A percentile compares a stretch with the other conserved stretches of the same genome.
Evolutionary conservation across 2,329 filamentous ascomycete genomes (phyloP).

Genomic region (Talaromyces piceae): DNA sequence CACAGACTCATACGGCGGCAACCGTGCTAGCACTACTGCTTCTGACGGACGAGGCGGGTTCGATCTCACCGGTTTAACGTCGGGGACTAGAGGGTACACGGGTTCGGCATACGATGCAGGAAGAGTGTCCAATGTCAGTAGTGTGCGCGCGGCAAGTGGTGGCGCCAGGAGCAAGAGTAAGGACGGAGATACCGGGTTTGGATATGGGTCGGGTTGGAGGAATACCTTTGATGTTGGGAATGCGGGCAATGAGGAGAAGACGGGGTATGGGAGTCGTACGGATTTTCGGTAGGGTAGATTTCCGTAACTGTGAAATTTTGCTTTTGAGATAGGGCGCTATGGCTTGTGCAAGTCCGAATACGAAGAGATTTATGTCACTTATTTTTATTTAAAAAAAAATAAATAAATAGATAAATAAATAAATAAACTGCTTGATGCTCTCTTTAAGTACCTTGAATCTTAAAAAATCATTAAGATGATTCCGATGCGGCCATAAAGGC

Average conservation of each 20-base stretch:
- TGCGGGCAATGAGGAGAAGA: not conserved
- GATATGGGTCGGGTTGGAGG: not conserved
- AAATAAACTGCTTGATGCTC: too few species aligned
- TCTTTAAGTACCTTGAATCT: too few species aligned
- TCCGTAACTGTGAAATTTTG: not conserved
- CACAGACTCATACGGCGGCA: slow-evolving; percentile 2
- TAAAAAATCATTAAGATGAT: too few species aligned
- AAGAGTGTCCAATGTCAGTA: not conserved
- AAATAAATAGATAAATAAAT: too few species aligned
- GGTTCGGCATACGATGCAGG: slow-evolving; percentile 1
- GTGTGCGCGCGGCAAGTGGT: not conserved
- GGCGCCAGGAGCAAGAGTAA: not conserved
- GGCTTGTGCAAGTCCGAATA: too few species aligned
- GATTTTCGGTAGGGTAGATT: not conserved
- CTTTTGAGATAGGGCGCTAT: too few species aligned
- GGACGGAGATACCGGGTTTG: not conserved
- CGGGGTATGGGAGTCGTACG: not conserved
- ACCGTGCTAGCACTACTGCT: not conserved
- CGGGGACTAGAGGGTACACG: not conserved
- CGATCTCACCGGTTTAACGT: not conserved
- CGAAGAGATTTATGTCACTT: too few species aligned
- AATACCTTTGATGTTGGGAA: slow-evolving; percentile 5
- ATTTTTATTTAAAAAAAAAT: too few species aligned
- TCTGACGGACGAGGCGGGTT: not conserved
- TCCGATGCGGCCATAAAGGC: too few species aligned